Conservation (phyloP, 2,329 filamentous ascomycete genomes). For the Colletotrichum sidae region DNA sequence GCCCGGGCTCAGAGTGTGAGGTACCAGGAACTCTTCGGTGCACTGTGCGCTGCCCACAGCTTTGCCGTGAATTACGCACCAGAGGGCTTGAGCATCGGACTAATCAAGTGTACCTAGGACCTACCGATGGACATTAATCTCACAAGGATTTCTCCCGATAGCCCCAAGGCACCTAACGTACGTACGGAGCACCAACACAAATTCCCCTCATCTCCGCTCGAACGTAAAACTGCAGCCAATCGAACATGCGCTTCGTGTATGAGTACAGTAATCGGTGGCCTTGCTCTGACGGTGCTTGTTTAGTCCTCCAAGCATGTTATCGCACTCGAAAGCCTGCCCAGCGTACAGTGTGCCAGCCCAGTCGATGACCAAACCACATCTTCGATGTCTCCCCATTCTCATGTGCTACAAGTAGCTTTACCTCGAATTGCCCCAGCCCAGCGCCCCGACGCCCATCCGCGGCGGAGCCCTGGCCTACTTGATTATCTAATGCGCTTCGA, state of each 20-base stretch:
- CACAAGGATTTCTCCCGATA: conserved; percentile 28
- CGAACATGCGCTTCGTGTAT: neutral
- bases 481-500: conserved; percentile 40
- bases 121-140: neutral
- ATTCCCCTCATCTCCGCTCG: conserved; percentile 10
- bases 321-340: neutral
- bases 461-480: conserved; percentile 38
- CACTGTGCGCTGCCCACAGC: conserved; percentile 28
- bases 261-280: conserved; percentile 15
- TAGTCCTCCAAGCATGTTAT: neutral
- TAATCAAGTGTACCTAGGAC: neutral
- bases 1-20: neutral
- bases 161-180: neutral
- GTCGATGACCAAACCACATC: too few relatives aligned
- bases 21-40: neutral
- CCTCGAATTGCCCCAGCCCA: conserved; percentile 20
- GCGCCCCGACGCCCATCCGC: conserved; percentile 27
- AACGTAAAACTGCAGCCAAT: conserved; percentile 7
- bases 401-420: neutral
- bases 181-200: neutral
- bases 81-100: neutral
- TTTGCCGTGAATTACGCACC: too few relatives aligned
- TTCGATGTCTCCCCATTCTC: too few relatives aligned
- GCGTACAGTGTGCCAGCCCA: conserved; percentile 23
- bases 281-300: conserved; percentile 26